Percentiles rank a stretch among this genome's conserved stretches.
Evolutionary conservation across 768 basidiomycete species (phyloP).

Genomic region (Tulasnella sp.): DNA sequence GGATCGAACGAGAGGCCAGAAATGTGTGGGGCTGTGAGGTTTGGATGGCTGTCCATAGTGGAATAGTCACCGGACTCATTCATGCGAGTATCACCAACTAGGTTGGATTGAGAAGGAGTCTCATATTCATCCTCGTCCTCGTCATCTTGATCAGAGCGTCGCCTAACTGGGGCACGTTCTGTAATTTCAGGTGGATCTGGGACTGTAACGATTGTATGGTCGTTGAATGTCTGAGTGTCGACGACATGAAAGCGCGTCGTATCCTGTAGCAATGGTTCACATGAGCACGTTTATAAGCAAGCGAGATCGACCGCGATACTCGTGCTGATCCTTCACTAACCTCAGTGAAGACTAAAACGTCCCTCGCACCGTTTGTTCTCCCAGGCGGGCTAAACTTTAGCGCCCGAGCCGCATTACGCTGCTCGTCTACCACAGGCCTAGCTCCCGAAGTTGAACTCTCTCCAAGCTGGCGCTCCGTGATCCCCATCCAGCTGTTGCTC

Average conservation of each 20-base stretch:
- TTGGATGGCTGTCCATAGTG: background rate
- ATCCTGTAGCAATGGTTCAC: constrained; percentile 40
- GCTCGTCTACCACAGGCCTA: constrained; percentile 41
- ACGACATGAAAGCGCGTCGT: constrained; percentile 71
- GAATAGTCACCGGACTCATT: background rate
- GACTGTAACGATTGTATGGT: constrained; percentile 26
- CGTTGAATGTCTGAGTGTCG: constrained; percentile 76
- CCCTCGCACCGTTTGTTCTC: constrained; percentile 35
- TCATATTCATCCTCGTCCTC: background rate
- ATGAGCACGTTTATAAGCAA: constrained; percentile 1
- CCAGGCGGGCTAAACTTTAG: constrained; percentile 74
- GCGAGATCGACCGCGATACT: background rate
- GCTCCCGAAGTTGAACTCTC: background rate
- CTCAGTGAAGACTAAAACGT: constrained; percentile 85
- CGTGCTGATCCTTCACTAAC: constrained; percentile 32
- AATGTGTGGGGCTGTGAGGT: background rate
- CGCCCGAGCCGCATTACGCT: constrained; percentile 37
- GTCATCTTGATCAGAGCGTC: background rate
- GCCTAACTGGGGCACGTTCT: too few species aligned
- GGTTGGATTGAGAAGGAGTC: background rate
- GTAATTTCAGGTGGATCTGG: background rate
- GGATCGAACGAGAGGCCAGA: constrained; percentile 16
- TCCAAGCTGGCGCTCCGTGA: constrained; percentile 20
- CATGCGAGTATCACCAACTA: background rate
- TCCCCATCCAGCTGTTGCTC: constrained; percentile 37